Evolutionary conservation across 441 rosid genomes (phyloP).

Genomic region (Melastoma candidum): DNA sequence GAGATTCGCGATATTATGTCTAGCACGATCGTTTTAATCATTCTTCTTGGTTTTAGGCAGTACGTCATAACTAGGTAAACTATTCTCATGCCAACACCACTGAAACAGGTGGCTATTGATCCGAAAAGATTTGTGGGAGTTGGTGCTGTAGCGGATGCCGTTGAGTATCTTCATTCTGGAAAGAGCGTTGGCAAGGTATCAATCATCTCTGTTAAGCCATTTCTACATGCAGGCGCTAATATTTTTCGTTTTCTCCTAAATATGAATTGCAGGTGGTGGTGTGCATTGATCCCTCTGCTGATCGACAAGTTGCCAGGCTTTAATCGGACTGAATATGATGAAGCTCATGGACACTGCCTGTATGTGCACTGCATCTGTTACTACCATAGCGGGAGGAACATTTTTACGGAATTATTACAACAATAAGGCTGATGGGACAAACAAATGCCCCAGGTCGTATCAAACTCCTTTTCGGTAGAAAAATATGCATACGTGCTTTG

Average conservation of each 20-base stretch:
- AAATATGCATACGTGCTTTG: too few relatives aligned
- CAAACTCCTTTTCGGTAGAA: too few relatives aligned
- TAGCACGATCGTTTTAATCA: background rate
- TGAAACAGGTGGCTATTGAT: conserved; percentile 53
- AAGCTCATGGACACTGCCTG: too few relatives aligned
- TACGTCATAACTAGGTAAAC: background rate
- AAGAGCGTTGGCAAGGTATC: conserved; percentile 92
- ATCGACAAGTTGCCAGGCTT: conserved; percentile 41
- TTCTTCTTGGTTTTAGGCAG: background rate
- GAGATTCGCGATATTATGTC: too few relatives aligned
- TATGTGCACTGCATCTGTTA: too few relatives aligned
- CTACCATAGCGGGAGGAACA: too few relatives aligned
- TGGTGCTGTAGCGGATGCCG: conserved; percentile 72
- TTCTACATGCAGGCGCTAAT: background rate
- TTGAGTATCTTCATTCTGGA: conserved; percentile 92
- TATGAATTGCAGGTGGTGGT: conserved; percentile 58
- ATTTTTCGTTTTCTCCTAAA: background rate
- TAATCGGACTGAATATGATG: conserved; percentile 15
- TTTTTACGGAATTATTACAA: too few relatives aligned
- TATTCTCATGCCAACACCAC: background rate
- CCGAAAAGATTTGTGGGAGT: conserved; percentile 71
- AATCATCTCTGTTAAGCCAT: background rate
- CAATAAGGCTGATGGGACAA: too few relatives aligned
- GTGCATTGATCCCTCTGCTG: conserved; percentile 63
- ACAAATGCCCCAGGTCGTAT: too few relatives aligned